Conservation (phyloP, 129 eudicot species). For the Gnaphalium uliginosum region DNA sequence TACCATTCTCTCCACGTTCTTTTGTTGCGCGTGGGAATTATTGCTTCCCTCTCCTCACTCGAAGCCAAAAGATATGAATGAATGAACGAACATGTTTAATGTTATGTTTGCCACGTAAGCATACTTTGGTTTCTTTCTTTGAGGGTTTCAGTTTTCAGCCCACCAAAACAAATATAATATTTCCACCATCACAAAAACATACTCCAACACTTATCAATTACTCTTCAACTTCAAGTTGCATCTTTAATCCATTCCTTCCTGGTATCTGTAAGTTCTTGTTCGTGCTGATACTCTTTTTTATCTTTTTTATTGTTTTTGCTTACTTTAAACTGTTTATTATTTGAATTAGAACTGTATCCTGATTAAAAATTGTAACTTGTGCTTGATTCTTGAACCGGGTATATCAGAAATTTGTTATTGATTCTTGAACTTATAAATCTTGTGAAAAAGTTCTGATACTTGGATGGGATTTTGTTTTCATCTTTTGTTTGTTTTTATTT, state of each 20-base stretch:
- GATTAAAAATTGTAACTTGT: constrained; percentile 17
- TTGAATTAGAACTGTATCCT: constrained; percentile 9
- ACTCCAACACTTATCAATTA: constrained; percentile 8
- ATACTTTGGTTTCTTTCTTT: background rate
- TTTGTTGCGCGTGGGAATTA: constrained; percentile 31
- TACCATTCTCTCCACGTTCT: constrained; percentile 24
- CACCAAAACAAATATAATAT: constrained; percentile 27
- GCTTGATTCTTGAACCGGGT: constrained; percentile 22
- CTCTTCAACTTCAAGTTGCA: constrained; percentile 20
- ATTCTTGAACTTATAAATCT: background rate
- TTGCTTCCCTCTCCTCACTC: background rate
- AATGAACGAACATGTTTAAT: background rate
- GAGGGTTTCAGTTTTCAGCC: constrained; percentile 30
- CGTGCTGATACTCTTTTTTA: background rate
- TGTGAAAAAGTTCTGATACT: constrained; percentile 22
- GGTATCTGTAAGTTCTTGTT: constrained; percentile 27
- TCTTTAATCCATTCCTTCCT: constrained; percentile 13
- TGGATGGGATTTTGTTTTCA: constrained; percentile 14
- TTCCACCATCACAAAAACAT: constrained; percentile 12
- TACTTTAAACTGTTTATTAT: background rate
- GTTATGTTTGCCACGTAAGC: constrained; percentile 29
- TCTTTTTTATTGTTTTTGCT: background rate
- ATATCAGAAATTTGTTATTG: background rate
- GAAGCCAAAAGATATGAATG: constrained; percentile 1
- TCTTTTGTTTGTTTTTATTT: constrained; percentile 17